A percentile compares a stretch with the other conserved stretches of the same genome.
Evolutionary conservation across 495 filamentous ascomycete genomes (phyloP).

Genomic region (Glonium stellatum): DNA sequence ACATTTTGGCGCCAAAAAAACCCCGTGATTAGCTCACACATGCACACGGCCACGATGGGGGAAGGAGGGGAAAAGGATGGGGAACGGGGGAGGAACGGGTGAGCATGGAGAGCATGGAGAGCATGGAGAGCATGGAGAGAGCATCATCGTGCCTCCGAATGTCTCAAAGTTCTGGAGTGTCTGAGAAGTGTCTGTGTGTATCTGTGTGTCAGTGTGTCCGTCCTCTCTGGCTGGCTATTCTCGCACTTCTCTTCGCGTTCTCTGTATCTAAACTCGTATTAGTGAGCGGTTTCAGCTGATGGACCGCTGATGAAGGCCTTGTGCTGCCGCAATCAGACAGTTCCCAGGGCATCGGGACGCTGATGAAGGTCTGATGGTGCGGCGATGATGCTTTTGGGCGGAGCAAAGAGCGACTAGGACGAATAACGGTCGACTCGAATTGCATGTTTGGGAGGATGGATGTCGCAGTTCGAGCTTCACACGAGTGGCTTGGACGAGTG

Average conservation of each 20-base stretch:
- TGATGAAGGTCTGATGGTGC: too few species aligned
- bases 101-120: too few species aligned
- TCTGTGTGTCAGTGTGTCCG: too few species aligned
- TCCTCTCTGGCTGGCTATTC: too few species aligned
- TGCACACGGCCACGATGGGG: too few species aligned
- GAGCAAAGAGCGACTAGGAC: too few species aligned
- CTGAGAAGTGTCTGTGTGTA: too few species aligned
- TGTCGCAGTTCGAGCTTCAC: neutral
- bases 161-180: neutral
- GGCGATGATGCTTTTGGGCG: neutral
- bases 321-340: neutral
- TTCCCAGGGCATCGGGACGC: neutral
- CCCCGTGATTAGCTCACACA: too few species aligned
- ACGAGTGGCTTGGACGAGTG: slow-evolving; percentile 7
- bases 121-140: neutral
- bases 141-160: neutral
- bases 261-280: too few species aligned
- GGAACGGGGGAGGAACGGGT: too few species aligned
- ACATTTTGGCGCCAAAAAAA: neutral
- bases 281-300: neutral
- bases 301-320: neutral
- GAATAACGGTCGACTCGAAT: slow-evolving; percentile 2
- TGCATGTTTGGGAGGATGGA: slow-evolving; percentile 9
- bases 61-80: too few species aligned
- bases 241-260: too few species aligned